A percentile compares a stretch with the other conserved stretches of the same genome.
phyloP scores from a whole-genome alignment of 2,329 filamentous ascomycete genomes.

The Fusarium odoratissimum region DNA sequence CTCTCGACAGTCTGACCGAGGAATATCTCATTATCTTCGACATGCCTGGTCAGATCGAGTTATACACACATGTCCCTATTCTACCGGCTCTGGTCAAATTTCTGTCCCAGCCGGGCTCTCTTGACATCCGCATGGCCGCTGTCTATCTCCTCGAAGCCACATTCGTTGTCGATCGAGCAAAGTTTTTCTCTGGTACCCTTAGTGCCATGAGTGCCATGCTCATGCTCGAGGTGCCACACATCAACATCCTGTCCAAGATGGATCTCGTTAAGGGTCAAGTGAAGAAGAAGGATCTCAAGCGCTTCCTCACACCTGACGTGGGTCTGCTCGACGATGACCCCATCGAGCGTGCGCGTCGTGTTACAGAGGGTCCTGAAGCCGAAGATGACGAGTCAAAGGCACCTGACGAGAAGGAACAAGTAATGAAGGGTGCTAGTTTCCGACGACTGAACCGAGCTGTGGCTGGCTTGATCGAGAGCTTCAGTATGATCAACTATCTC shows the following conservation, averaged over 20 bases:
- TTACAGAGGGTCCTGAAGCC: conserved; percentile 53
- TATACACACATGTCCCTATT: conserved; percentile 97
- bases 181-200: conserved; percentile 96
- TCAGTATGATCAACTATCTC: conserved; percentile 97
- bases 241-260: conserved; percentile 98
- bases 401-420: conserved; percentile 71
- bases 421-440: conserved; percentile 87
- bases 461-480: conserved; percentile 92
- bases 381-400: conserved; percentile 67
- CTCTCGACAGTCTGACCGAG: conserved; percentile 86
- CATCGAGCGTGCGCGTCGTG: conserved; percentile 58
- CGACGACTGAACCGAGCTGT: conserved; percentile 87
- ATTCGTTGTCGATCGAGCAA: conserved; percentile 94
- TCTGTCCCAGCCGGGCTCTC: conserved; percentile 79
- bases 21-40: conserved; percentile 98
- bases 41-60: conserved; percentile 98
- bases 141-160: conserved; percentile 95
- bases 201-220: conserved; percentile 99
- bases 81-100: conserved; percentile 86
- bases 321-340: conserved; percentile 85
- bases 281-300: conserved; percentile 86
- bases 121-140: conserved; percentile 93
- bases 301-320: conserved; percentile 89
- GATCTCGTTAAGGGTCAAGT: conserved; percentile 93
- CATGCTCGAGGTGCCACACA: conserved; percentile 95